A percentile compares a stretch with the other conserved stretches of the same genome.
Conservation (phyloP, 2,329 filamentous ascomycete species). For the Polytolypa hystricis region DNA sequence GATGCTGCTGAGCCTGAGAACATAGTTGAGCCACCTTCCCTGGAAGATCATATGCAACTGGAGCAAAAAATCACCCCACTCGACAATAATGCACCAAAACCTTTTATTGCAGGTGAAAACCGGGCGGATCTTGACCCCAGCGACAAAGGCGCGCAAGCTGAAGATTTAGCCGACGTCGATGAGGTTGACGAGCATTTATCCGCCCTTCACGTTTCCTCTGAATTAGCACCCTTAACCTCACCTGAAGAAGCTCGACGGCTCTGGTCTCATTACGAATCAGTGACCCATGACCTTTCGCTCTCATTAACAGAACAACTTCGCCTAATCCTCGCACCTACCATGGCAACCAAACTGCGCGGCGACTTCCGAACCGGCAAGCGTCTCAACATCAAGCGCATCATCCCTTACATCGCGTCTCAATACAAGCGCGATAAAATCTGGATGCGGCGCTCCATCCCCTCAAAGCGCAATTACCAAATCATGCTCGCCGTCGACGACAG, state of each 20-base stretch:
- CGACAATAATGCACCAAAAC: constrained; percentile 30
- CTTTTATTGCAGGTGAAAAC: constrained; percentile 44
- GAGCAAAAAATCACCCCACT: constrained; percentile 24
- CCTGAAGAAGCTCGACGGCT: constrained; percentile 55
- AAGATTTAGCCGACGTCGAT: constrained; percentile 34
- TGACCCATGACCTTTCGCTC: constrained; percentile 76
- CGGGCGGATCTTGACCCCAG: constrained; percentile 20
- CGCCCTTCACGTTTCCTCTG: constrained; percentile 58
- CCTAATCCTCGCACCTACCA: constrained; percentile 85
- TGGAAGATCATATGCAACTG: constrained; percentile 36
- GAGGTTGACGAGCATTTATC: constrained; percentile 49
- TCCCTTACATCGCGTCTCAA: constrained; percentile 94
- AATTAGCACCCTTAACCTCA: constrained; percentile 32
- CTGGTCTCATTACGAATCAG: constrained; percentile 75
- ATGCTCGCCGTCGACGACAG: constrained; percentile 95
- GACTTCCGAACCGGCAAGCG: constrained; percentile 96
- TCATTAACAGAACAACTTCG: constrained; percentile 89
- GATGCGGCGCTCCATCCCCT: constrained; percentile 88
- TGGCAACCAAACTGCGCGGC: constrained; percentile 90
- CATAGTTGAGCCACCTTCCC: constrained; percentile 33
- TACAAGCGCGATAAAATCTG: constrained; percentile 99
- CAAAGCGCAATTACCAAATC: constrained; percentile 92
- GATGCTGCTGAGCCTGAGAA: constrained; percentile 36
- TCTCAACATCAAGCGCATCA: constrained; percentile 98
- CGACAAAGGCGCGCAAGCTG: constrained; percentile 27